Evolutionary conservation across 2,329 filamentous ascomycete genomes (phyloP).

Genomic region (Rhytidhysteron rufulum): DNA sequence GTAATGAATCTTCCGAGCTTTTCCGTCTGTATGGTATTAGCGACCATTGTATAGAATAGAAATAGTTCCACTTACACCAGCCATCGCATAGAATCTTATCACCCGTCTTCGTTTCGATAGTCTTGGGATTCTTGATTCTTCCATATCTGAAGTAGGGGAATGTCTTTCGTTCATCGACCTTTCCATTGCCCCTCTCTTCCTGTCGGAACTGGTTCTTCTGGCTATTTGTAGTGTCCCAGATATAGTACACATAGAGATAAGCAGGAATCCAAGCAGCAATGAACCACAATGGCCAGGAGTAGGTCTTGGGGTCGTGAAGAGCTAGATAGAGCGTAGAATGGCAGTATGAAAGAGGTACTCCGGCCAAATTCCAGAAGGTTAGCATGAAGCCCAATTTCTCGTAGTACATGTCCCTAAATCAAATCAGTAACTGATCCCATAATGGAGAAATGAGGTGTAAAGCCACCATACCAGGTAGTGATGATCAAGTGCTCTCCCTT

Average conservation of each 20-base stretch:
- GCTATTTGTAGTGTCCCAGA: constrained; percentile 89
- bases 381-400: constrained; percentile 98
- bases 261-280: constrained; percentile 61
- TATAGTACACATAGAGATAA: constrained; percentile 84
- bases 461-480: constrained; percentile 64
- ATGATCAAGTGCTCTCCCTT: constrained; percentile 91
- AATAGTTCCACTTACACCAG: constrained; percentile 53
- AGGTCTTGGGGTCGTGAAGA: constrained; percentile 73
- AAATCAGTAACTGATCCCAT: constrained; percentile 1
- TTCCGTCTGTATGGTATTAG: constrained; percentile 50
- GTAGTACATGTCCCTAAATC: constrained; percentile 82
- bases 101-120: constrained; percentile 67
- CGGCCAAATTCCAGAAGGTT: constrained; percentile 95
- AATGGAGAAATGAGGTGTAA: not conserved
- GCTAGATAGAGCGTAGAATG: constrained; percentile 89
- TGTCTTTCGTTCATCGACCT: constrained; percentile 63
- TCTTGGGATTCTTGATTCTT: constrained; percentile 73
- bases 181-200: constrained; percentile 72
- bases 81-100: constrained; percentile 79
- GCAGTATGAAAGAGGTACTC: constrained; percentile 87
- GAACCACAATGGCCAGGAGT: constrained; percentile 69
- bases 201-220: constrained; percentile 92
- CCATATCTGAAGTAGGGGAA: constrained; percentile 93
- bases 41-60: constrained; percentile 2
- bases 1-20: constrained; percentile 78